Percentiles rank a stretch among this genome's conserved stretches.
phyloP scores from a whole-genome alignment of 108 stramenopile species.

The Pseudonitzschia multiseries region DNA sequence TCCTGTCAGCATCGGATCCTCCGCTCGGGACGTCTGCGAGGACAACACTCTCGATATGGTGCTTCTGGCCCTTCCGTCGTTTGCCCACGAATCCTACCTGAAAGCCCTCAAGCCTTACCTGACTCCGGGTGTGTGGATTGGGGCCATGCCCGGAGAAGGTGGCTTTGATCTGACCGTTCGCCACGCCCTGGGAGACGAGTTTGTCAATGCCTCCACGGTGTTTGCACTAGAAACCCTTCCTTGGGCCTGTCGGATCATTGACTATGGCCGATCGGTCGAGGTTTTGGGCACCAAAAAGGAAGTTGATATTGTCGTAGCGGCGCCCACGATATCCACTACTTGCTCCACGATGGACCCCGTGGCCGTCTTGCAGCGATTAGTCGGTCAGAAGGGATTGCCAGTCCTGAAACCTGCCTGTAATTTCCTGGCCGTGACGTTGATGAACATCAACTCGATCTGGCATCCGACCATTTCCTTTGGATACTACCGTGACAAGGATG shows the following conservation, averaged over 20 bases:
- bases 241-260: conserved; percentile 54
- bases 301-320: conserved; percentile 46
- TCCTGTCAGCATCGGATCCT: conserved; percentile 29
- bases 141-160: conserved; percentile 59
- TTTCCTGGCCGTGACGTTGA: conserved; percentile 55
- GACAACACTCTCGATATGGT: conserved; percentile 30
- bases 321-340: background rate
- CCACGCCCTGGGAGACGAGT: conserved; percentile 45
- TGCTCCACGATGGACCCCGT: conserved; percentile 8
- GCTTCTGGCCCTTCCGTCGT: conserved; percentile 49
- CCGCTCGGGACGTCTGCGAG: conserved; percentile 28
- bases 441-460: conserved; percentile 64
- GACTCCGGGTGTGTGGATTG: conserved; percentile 41
- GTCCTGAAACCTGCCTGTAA: conserved; percentile 46
- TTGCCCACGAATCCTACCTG: conserved; percentile 48
- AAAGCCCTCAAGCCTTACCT: conserved; percentile 41
- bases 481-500: conserved; percentile 49
- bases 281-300: conserved; percentile 59
- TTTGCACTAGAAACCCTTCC: conserved; percentile 61
- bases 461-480: conserved; percentile 57
- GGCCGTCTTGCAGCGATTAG: conserved; percentile 24
- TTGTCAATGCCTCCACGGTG: conserved; percentile 38
- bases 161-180: conserved; percentile 50
- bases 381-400: conserved; percentile 30
- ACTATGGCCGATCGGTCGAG: conserved; percentile 51